A percentile compares a stretch with the other conserved stretches of the same genome.
Conservation (phyloP, 306 rosid species). For the Pueraria montana region DNA sequence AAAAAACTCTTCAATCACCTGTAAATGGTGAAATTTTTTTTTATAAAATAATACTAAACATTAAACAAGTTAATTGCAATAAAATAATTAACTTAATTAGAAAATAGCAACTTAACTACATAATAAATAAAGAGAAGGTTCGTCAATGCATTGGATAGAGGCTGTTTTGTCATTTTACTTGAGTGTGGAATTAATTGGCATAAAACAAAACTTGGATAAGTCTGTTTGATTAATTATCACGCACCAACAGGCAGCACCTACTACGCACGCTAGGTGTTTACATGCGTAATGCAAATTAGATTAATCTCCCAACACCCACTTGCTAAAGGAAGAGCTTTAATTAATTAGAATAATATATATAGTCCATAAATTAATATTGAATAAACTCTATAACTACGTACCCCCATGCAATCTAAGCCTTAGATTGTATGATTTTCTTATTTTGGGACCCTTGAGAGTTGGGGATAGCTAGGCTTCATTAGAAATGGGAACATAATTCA, state of each 20-base stretch:
- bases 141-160: neutral
- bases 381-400: conserved; percentile 12
- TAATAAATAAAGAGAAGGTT: neutral
- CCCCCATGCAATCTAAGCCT: conserved; percentile 52
- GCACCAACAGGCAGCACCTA: neutral
- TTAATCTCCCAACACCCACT: conserved; percentile 35
- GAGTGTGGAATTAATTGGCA: neutral
- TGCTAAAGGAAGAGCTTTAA: conserved; percentile 29
- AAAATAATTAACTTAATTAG: no score
- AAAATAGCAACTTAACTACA: no score
- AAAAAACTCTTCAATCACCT: no score
- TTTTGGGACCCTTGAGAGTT: conserved; percentile 40
- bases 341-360: neutral
- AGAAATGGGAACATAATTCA: conserved; percentile 43
- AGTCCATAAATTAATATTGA: neutral
- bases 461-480: conserved; percentile 31
- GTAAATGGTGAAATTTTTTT: no score
- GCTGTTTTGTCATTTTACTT: neutral
- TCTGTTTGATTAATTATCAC: neutral
- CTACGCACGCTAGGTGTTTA: neutral
- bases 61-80: no score
- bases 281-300: neutral
- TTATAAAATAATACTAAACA: no score
- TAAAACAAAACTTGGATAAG: neutral
- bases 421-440: conserved; percentile 48